phyloP scores from a whole-genome alignment of 2,329 filamentous ascomycete species.

The Trichoderma brevicompactum region DNA sequence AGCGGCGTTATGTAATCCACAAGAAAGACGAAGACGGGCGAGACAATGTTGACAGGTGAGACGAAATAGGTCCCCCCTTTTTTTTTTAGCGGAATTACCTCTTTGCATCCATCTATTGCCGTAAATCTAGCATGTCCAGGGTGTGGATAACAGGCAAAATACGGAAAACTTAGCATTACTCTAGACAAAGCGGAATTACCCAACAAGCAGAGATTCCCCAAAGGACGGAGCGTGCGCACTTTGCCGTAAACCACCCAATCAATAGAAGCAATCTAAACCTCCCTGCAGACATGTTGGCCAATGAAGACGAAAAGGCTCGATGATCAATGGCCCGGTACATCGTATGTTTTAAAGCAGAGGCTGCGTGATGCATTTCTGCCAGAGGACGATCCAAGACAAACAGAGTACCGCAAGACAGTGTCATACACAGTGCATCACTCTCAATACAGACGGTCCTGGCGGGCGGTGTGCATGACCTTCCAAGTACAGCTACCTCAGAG shows the following conservation, averaged over 20 bases:
- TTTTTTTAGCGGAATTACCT: neutral
- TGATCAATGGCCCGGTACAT: neutral
- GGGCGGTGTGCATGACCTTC: conserved; percentile 26
- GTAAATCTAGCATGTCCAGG: neutral
- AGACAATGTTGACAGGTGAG: neutral
- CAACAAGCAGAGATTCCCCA: neutral
- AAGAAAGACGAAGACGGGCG: neutral
- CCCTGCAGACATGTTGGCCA: conserved; percentile 1
- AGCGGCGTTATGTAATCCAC: conserved; percentile 6
- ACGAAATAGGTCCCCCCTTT: neutral
- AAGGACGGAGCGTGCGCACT: too few species aligned
- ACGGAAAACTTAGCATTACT: neutral
- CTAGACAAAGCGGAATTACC: conserved; percentile 2
- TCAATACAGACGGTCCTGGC: neutral
- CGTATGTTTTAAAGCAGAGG: neutral
- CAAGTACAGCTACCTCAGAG: conserved; percentile 25
- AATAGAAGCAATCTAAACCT: neutral
- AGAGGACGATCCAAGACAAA: neutral
- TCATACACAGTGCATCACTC: neutral
- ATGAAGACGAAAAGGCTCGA: neutral
- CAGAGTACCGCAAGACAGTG: neutral
- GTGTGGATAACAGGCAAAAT: conserved; percentile 2
- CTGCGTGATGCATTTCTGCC: neutral
- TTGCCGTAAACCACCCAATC: neutral
- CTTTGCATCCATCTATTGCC: neutral